Base-by-base conservation (phyloP, 106 monocot species). In the Allium sativum region DNA sequence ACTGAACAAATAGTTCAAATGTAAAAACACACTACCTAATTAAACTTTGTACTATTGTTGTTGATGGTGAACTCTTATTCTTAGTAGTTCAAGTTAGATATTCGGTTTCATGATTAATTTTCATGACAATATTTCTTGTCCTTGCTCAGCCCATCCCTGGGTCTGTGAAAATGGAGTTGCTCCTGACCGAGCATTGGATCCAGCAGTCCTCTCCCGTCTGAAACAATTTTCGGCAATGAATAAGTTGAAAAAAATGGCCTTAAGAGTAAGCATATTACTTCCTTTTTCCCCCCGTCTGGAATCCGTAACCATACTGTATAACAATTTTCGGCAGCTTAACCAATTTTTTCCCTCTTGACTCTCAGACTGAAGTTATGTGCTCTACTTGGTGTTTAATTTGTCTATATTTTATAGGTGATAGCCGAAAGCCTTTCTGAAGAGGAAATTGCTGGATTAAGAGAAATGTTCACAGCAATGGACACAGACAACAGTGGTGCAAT, bases 141-240 rank as follows among this genome's bases (percentile, higher is more conserved):
- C 48, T 50, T 50, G 48, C 48, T 40, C 67, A 74, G 67, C 59
- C 55, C 67, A 74, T 74, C 74, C 74, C 46, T 74, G 74, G 74
- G 68, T 74, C 21, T 67, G 67, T 74, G 67, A 74, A 53, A 74
- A 68, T 47, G 74, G 67, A 47, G 74, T 74, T 68, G 74, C 74
- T 74, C 74, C 74, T 62, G 74, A 74, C 18, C 20, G 43, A 50
- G 67, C 74, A 53, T 60, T 74, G 54, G 74, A 74, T 59, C 61
- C 74, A 40, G 74, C 67, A 19, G 74, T 74, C 17, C 46, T 74
- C 40, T 74, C 74, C 55, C 74, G 74, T 9, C 74, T 74, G 53
- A 74, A 74, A 48, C 67, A 74, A 59, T 74, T 74, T 61, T 74
- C 74, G 14, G 74, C 74, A 47, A 74, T 74, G 74, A 74, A 74